phyloP scores from a whole-genome alignment of 495 filamentous ascomycete genomes.

The Aspergillus sclerotioniger region DNA sequence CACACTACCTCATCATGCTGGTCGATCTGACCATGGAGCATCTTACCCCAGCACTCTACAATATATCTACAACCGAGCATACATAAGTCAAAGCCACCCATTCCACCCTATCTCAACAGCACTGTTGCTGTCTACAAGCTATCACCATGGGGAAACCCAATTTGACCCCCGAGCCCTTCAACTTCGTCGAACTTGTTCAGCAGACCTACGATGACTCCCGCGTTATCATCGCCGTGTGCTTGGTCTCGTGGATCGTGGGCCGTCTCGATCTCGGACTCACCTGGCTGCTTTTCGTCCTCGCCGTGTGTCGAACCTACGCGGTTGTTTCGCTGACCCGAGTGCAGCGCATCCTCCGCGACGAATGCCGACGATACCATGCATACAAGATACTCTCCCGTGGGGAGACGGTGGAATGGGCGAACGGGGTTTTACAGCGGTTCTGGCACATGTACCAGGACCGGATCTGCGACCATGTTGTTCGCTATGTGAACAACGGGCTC shows the following conservation, averaged over 20 bases:
- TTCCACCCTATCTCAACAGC: not conserved
- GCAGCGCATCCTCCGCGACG: constrained; percentile 14
- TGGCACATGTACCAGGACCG: constrained; percentile 17
- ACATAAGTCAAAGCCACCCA: not conserved
- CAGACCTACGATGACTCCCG: constrained; percentile 18
- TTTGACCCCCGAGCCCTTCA: not conserved
- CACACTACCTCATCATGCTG: not conserved
- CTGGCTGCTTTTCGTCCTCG: constrained; percentile 14
- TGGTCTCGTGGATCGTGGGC: constrained; percentile 12
- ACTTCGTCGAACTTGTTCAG: constrained; percentile 2
- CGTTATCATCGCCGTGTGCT: constrained; percentile 14
- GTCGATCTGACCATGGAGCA: not conserved
- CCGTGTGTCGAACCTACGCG: constrained; percentile 14
- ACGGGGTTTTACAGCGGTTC: constrained; percentile 8
- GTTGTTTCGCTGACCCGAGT: constrained; percentile 10
- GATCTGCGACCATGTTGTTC: constrained; percentile 11
- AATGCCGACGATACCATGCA: constrained; percentile 14
- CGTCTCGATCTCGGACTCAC: constrained; percentile 12
- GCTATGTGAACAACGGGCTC: constrained; percentile 15
- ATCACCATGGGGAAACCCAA: constrained; percentile 9
- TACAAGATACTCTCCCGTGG: constrained; percentile 10
- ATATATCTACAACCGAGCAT: not conserved
- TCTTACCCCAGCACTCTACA: not conserved
- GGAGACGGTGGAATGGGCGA: constrained; percentile 17
- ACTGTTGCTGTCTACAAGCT: too few species aligned